These are phyloP conservation scores for Ilyonectria destructans DNA, from an alignment of 2,329 filamentous ascomycete species.

Conservation along the genomic window DNA sequence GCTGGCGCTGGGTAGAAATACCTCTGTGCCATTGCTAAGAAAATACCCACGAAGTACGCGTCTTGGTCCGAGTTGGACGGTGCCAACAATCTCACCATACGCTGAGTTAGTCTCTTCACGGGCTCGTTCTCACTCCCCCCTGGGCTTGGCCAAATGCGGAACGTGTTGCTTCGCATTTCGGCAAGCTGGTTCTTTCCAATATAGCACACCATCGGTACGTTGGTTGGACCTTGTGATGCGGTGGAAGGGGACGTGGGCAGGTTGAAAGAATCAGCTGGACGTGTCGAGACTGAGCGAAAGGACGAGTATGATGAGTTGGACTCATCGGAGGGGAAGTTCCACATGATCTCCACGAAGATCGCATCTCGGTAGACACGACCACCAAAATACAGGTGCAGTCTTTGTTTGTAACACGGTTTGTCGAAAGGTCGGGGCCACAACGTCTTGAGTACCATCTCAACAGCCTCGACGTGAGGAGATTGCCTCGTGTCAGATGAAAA, in stretches of 20 bases:
- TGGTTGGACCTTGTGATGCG: slow-evolving; percentile 41
- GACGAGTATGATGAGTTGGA: slow-evolving; percentile 50
- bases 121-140: slow-evolving; percentile 61
- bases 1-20: slow-evolving; percentile 62
- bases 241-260: slow-evolving; percentile 43
- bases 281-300: slow-evolving; percentile 58
- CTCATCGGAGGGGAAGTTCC: slow-evolving; percentile 58
- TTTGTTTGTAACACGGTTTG: slow-evolving; percentile 51
- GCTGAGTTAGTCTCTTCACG: slow-evolving; percentile 63
- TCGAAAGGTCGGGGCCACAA: slow-evolving; percentile 61
- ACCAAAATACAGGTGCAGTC: slow-evolving; percentile 68
- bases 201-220: slow-evolving; percentile 62
- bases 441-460: slow-evolving; percentile 62
- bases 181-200: slow-evolving; percentile 65
- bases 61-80: slow-evolving; percentile 68
- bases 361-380: slow-evolving; percentile 61
- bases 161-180: slow-evolving; percentile 63
- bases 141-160: slow-evolving; percentile 62
- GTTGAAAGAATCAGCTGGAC: slow-evolving; percentile 51
- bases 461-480: slow-evolving; percentile 57
- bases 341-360: slow-evolving; percentile 66
- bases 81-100: slow-evolving; percentile 64
- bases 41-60: slow-evolving; percentile 66
- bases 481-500: slow-evolving; percentile 55
- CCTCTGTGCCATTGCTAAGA: slow-evolving; percentile 72